Base-by-base conservation (phyloP, 2,329 filamentous ascomycete genomes). In the Talaromyces sp. region DNA sequence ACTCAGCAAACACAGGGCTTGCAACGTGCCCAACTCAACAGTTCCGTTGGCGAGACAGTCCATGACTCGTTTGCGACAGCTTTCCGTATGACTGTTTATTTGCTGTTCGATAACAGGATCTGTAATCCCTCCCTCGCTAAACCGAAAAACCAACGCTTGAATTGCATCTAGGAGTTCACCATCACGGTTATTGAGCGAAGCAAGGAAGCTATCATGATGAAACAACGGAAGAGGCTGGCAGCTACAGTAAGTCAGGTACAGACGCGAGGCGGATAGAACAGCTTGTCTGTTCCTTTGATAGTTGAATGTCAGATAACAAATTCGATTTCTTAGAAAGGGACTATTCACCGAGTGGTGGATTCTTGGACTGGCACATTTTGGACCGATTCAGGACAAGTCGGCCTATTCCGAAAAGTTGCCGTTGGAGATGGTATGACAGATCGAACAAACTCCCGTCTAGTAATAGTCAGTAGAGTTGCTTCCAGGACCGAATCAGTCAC, bases 21-120 rank as follows among this genome's bases (percentile, higher is more conserved):
- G 74, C 19, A 76, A 62, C 1, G 74, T 76, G n/a, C 73, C 75
- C 31, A 76, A 67, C 56, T 76, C 74, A 39, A 75, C 66, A 1
- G 70, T 68, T 3, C 73, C 74, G 46, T 72, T 65, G 9, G 70
- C 68, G 5, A 75, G 63, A 45, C 70, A 68, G 50, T 67, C 68
- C 71, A 75, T 75, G 8, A 75, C 70, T 11, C 75, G 62, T 1
- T 64, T 65, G 19, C 72, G 65, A 10, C 71, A 69, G 40, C 19
- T 48, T 37, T 13, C n/a, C 19, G 19, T 45, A 58, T 17, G n/a
- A 33, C 13, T 13, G 53, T 6, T 25, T 7, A 45, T 45, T 28
- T 45, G 41, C 5, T 28, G 41, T 21, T 45, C 21, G 21, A 28
- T 28, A 45, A 15, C 7, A 45, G 41, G 21, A 45, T 45, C 21